A percentile compares a stretch with the other conserved stretches of the same genome.
phyloP scores from a whole-genome alignment of 177 flowering plant species.

The Tripterygium wilfordii region DNA sequence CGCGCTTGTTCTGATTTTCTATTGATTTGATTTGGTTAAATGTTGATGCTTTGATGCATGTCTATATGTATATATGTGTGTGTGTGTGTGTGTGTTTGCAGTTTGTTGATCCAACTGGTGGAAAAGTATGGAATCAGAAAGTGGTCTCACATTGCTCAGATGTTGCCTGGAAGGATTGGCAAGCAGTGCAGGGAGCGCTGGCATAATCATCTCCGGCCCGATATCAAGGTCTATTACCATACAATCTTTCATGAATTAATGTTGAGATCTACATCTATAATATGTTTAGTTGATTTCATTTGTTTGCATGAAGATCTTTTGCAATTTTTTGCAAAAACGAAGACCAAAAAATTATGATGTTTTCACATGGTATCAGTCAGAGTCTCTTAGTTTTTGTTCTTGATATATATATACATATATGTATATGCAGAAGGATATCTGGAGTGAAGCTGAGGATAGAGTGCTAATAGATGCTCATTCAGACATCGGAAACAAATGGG shows the following conservation, averaged over 20 bases:
- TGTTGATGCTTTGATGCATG: neutral
- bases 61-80: too few species aligned
- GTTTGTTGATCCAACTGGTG: slow-evolving; percentile 35
- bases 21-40: neutral
- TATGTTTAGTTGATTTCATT: too few species aligned
- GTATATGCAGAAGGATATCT: slow-evolving; percentile 47
- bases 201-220: slow-evolving; percentile 49
- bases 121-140: slow-evolving; percentile 34
- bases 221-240: slow-evolving; percentile 35
- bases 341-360: too few species aligned
- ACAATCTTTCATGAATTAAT: neutral
- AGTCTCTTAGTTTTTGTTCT: neutral
- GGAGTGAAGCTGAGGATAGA: slow-evolving; percentile 72
- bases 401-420: neutral
- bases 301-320: too few species aligned
- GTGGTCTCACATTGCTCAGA: slow-evolving; percentile 42
- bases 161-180: slow-evolving; percentile 43
- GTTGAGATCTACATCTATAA: too few species aligned
- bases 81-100: slow-evolving; percentile 4
- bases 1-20: neutral
- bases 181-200: slow-evolving; percentile 52
- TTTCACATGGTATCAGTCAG: neutral
- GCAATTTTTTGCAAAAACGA: too few species aligned
- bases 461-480: slow-evolving; percentile 48
- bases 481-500: slow-evolving; percentile 81